Percentiles rank a stretch among this genome's conserved stretches.
Evolutionary conservation across 2,329 filamentous ascomycete species (phyloP).

Genomic region (Colletotrichum simmondsii): DNA sequence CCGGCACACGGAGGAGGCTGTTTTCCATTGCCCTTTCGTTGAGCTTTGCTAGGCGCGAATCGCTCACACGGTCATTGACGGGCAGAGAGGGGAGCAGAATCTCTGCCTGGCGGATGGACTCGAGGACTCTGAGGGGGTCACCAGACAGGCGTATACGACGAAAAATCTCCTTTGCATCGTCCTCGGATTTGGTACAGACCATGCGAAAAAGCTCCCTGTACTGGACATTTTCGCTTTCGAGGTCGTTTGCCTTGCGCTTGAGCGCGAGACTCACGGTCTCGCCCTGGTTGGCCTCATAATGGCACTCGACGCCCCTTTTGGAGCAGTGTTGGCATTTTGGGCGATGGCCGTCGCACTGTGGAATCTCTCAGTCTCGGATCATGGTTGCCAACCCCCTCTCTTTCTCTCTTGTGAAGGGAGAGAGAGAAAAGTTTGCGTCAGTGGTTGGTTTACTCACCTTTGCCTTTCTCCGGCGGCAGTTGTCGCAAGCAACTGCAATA

Average conservation of each 20-base stretch:
- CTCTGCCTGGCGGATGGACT: conserved; percentile 36
- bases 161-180: conserved; percentile 37
- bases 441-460: conserved; percentile 15
- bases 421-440: not conserved
- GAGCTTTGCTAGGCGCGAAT: conserved; percentile 28
- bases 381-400: not conserved
- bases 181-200: conserved; percentile 33
- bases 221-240: conserved; percentile 34
- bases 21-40: conserved; percentile 33
- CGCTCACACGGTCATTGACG: conserved; percentile 11
- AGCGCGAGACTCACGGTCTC: conserved; percentile 35
- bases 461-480: conserved; percentile 27
- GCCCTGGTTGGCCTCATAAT: conserved; percentile 32
- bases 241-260: conserved; percentile 33
- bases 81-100: conserved; percentile 33
- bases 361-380: not conserved
- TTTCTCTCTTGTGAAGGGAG: not conserved
- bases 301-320: conserved; percentile 25
- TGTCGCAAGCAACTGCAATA: conserved; percentile 32
- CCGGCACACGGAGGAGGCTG: conserved; percentile 39
- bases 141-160: conserved; percentile 33
- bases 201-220: conserved; percentile 36
- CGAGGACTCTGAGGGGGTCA: conserved; percentile 30
- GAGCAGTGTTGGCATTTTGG: conserved; percentile 32
- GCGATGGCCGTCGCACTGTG: conserved; percentile 29